phyloP scores from a whole-genome alignment of 2,329 filamentous ascomycete genomes.

The Mycosphaerelloides madeirae region DNA sequence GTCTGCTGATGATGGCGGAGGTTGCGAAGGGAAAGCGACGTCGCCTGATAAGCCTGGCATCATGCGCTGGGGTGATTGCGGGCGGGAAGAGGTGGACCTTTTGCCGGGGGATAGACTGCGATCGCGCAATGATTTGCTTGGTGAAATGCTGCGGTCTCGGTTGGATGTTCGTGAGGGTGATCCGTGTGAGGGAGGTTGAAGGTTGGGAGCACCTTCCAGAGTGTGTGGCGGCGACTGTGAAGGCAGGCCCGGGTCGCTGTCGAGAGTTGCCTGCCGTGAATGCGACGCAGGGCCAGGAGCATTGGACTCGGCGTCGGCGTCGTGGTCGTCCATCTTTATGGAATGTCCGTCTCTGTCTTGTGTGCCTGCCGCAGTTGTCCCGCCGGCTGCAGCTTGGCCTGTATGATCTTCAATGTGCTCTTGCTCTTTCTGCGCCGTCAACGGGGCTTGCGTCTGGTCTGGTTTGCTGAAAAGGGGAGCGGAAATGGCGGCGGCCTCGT shows the following conservation, averaged over 20 bases:
- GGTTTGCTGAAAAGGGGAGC: background rate
- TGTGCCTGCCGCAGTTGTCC: background rate
- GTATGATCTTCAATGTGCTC: background rate
- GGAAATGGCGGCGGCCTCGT: conserved; percentile 4
- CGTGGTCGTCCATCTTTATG: background rate
- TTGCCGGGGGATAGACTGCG: conserved; percentile 17
- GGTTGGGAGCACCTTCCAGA: conserved; percentile 7
- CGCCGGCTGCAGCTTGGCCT: conserved; percentile 10
- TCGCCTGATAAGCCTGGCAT: conserved; percentile 67
- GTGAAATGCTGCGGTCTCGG: conserved; percentile 18
- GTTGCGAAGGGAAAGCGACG: conserved; percentile 58
- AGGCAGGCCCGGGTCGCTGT: conserved; percentile 5
- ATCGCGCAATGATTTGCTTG: conserved; percentile 9
- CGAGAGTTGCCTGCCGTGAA: conserved; percentile 9
- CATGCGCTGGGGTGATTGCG: conserved; percentile 21
- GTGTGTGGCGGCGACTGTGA: conserved; percentile 8
- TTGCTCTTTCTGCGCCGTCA: background rate
- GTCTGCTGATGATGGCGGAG: conserved; percentile 34
- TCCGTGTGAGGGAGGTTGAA: conserved; percentile 2
- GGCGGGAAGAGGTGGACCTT: conserved; percentile 22
- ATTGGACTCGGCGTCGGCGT: conserved; percentile 4
- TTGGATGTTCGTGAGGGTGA: background rate
- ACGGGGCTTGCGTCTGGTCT: conserved; percentile 3
- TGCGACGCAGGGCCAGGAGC: conserved; percentile 2
- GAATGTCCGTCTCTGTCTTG: too few relatives aligned